phyloP scores from a whole-genome alignment of 768 basidiomycete species.

The Inosperma sp. region DNA sequence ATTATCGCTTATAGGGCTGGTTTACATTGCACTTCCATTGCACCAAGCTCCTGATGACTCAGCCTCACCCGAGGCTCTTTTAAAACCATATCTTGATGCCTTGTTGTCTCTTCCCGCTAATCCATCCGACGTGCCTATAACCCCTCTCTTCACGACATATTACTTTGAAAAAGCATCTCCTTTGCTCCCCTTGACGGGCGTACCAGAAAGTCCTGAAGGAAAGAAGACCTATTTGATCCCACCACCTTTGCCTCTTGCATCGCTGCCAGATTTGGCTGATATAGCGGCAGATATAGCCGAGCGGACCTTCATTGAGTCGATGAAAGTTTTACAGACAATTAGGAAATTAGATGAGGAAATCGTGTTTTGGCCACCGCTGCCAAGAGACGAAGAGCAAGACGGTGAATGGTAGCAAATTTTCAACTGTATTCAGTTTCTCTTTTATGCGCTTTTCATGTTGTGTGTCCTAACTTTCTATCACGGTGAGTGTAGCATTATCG shows the following conservation, averaged over 20 bases:
- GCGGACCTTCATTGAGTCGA: conserved; percentile 22
- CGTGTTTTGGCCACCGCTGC: conserved; percentile 39
- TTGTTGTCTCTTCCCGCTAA: conserved; percentile 33
- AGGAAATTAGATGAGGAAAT: conserved; percentile 16
- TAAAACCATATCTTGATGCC: conserved; percentile 55
- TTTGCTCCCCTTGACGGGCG: neutral
- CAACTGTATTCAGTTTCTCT: neutral
- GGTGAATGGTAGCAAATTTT: conserved; percentile 25
- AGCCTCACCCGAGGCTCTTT: conserved; percentile 36
- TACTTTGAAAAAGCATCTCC: conserved; percentile 44
- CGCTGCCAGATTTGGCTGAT: conserved; percentile 53
- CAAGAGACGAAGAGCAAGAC: conserved; percentile 28
- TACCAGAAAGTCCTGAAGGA: neutral
- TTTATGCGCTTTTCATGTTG: neutral
- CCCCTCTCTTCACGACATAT: conserved; percentile 49
- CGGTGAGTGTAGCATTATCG: too few relatives aligned
- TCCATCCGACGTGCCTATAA: conserved; percentile 20
- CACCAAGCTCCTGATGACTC: conserved; percentile 13
- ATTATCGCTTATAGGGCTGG: conserved; percentile 42
- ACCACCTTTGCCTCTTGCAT: conserved; percentile 29
- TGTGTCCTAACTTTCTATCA: neutral
- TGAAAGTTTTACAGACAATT: conserved; percentile 17
- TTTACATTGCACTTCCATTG: conserved; percentile 54
- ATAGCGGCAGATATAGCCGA: conserved; percentile 55
- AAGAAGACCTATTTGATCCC: conserved; percentile 22